Conservation (phyloP, 2,329 filamentous ascomycete species). For the Penicillium sp. region DNA sequence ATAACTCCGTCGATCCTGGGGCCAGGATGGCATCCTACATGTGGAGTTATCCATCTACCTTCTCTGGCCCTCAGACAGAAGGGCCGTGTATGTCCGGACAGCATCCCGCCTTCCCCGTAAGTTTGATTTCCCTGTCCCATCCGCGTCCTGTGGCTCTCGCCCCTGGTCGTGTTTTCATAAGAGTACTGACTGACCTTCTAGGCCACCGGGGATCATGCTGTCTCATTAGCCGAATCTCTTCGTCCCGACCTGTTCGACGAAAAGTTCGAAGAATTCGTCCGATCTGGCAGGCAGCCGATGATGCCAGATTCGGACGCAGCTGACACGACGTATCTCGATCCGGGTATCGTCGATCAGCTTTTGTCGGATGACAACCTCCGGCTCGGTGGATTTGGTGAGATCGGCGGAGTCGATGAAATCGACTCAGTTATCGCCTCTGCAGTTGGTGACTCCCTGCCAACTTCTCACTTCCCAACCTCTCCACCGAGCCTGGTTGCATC, state of each 20-base stretch:
- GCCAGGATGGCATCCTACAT: not conserved
- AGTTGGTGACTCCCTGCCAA: not conserved
- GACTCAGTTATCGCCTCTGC: not conserved
- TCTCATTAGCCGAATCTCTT: not conserved
- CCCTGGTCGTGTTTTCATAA: too few species aligned
- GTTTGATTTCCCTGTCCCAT: not conserved
- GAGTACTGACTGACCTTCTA: not conserved
- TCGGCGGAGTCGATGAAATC: too few species aligned
- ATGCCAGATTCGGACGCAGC: not conserved
- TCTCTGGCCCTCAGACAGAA: not conserved
- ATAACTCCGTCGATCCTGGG: not conserved
- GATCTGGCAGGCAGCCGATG: too few species aligned
- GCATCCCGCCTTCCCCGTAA: not conserved
- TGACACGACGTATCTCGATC: not conserved
- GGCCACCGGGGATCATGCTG: not conserved
- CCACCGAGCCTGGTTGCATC: not conserved
- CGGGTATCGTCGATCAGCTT: not conserved
- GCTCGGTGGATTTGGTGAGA: too few species aligned
- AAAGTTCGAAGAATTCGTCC: too few species aligned
- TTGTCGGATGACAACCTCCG: too few species aligned
- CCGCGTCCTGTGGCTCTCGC: too few species aligned
- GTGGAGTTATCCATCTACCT: not conserved
- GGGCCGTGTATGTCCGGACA: not conserved
- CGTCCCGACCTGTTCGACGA: too few species aligned
- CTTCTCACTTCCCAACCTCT: not conserved